These are phyloP conservation scores for Penicillium sp. DNA, from an alignment of 2,329 filamentous ascomycete genomes.

Conservation along the genomic window DNA sequence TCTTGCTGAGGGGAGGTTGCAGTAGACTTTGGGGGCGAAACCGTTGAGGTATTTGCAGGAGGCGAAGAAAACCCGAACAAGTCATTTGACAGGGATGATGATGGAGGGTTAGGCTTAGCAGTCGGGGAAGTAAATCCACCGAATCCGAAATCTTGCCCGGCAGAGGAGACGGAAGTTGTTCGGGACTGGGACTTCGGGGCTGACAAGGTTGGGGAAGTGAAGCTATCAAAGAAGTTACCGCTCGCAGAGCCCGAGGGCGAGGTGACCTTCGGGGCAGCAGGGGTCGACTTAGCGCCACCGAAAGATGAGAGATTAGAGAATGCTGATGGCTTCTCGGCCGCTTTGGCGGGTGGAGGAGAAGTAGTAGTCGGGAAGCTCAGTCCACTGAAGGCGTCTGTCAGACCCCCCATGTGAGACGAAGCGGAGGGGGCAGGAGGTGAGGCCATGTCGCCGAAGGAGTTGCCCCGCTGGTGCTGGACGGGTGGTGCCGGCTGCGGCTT, in stretches of 20 bases:
- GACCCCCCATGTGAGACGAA: constrained; percentile 55
- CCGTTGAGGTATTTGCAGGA: constrained; percentile 41
- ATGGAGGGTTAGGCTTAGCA: constrained; percentile 49
- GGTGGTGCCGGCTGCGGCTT: constrained; percentile 64
- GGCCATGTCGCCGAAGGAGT: constrained; percentile 69
- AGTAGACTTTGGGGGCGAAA: constrained; percentile 47
- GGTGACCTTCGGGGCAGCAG: constrained; percentile 49
- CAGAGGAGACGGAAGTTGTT: constrained; percentile 54
- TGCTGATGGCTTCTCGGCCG: constrained; percentile 56
- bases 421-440: constrained; percentile 45
- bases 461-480: constrained; percentile 56
- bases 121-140: constrained; percentile 56
- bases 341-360: constrained; percentile 38
- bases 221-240: constrained; percentile 79
- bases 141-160: constrained; percentile 66
- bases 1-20: constrained; percentile 41
- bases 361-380: constrained; percentile 60
- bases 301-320: constrained; percentile 65
- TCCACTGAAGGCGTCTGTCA: constrained; percentile 78
- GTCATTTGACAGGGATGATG: constrained; percentile 65
- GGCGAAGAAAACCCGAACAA: constrained; percentile 72
- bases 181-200: constrained; percentile 45
- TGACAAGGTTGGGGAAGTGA: constrained; percentile 61
- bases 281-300: constrained; percentile 45
- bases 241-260: constrained; percentile 55